A percentile compares a stretch with the other conserved stretches of the same genome.
phyloP scores from a whole-genome alignment of 345 rosid species.

The Kandelia obovata region DNA sequence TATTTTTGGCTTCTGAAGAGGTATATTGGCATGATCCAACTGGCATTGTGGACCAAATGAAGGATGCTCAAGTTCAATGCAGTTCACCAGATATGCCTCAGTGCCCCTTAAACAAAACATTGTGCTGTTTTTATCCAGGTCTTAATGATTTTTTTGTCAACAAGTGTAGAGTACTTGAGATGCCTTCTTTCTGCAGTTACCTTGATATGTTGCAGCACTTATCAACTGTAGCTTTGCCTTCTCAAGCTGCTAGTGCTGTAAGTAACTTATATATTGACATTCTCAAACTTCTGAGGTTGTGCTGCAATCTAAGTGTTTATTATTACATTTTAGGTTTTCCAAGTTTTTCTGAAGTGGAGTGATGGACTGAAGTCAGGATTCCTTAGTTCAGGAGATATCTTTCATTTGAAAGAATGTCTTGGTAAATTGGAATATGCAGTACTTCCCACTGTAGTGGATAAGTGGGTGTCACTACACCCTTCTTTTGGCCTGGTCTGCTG shows the following conservation, averaged over 20 bases:
- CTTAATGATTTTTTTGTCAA: constrained; percentile 80
- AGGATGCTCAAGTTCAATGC: constrained; percentile 34
- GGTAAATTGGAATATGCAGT: constrained; percentile 51
- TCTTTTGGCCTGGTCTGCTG: constrained; percentile 80
- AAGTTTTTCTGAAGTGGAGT: constrained; percentile 74
- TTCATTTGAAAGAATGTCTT: constrained; percentile 56
- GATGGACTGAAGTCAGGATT: constrained; percentile 58
- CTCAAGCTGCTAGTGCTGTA: constrained; percentile 68
- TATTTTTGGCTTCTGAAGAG: constrained; percentile 58
- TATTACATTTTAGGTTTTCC: constrained; percentile 59
- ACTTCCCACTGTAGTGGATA: constrained; percentile 66
- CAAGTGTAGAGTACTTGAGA: constrained; percentile 64
- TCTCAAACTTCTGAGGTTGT: constrained; percentile 5
- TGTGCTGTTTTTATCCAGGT: constrained; percentile 71
- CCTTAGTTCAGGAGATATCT: constrained; percentile 52
- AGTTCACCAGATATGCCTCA: constrained; percentile 28
- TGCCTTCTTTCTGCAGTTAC: constrained; percentile 58
- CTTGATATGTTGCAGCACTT: constrained; percentile 59
- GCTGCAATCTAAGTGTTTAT: constrained; percentile 18
- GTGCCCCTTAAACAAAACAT: constrained; percentile 42
- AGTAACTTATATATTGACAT: constrained; percentile 28
- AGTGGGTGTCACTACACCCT: constrained; percentile 85
- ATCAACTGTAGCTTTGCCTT: constrained; percentile 61
- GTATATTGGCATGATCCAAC: constrained; percentile 83
- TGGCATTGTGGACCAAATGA: constrained; percentile 53